Conservation (phyloP, 306 rosid species). For the Inga oerstediana region DNA sequence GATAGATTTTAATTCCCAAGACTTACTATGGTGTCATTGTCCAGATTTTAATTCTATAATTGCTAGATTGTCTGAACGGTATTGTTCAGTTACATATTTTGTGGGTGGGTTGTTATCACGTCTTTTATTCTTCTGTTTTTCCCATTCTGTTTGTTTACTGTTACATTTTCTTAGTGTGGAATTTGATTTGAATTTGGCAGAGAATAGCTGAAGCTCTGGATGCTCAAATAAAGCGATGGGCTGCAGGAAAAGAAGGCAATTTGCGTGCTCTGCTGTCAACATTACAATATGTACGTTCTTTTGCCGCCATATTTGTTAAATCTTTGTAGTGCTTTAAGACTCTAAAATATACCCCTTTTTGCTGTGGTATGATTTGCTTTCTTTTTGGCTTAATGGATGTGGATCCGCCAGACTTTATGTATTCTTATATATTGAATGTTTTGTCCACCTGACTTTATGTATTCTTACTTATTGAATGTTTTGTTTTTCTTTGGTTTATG, state of each 20-base stretch:
- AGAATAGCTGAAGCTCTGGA: constrained; percentile 67
- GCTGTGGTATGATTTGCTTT: constrained; percentile 19
- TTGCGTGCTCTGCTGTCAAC: constrained; percentile 87
- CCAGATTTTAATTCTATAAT: background rate
- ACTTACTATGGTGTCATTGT: constrained; percentile 21
- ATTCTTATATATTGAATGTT: background rate
- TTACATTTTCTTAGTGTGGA: constrained; percentile 15
- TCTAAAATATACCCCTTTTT: background rate
- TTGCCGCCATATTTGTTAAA: constrained; percentile 12
- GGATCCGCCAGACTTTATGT: background rate
- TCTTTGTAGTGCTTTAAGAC: constrained; percentile 23
- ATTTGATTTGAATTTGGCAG: constrained; percentile 51
- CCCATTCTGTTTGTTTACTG: background rate
- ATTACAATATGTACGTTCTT: constrained; percentile 60
- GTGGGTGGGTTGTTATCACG: background rate
- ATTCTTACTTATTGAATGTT: background rate
- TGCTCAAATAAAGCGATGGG: constrained; percentile 76
- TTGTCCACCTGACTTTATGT: background rate
- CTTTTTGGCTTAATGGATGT: background rate
- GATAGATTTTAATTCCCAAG: background rate
- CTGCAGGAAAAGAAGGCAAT: constrained; percentile 91
- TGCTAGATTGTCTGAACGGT: background rate
- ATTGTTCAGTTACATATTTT: background rate
- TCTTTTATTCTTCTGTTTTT: background rate
- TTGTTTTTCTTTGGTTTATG: background rate